phyloP scores from a whole-genome alignment of 2,329 filamentous ascomycete genomes.

The Nannizzia gypsea region DNA sequence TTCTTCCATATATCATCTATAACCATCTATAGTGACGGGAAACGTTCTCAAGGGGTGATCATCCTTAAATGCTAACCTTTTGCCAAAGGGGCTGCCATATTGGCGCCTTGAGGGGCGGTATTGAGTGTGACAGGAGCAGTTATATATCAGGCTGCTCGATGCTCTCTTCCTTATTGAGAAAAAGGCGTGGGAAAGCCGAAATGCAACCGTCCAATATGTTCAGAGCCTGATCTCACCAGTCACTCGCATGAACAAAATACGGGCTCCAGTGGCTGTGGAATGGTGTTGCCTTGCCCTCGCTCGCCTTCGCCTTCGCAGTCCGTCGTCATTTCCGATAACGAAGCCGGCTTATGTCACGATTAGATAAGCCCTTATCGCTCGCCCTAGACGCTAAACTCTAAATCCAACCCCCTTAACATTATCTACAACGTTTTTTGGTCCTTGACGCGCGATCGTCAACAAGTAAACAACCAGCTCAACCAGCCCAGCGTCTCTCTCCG shows the following conservation, averaged over 20 bases:
- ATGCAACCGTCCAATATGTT: neutral
- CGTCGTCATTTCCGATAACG: neutral
- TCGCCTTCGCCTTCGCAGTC: neutral
- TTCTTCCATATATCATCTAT: neutral
- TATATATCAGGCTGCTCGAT: neutral
- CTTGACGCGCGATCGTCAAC: neutral
- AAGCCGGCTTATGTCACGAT: neutral
- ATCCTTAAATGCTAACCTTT: slow-evolving; percentile 30
- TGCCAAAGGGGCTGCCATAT: slow-evolving; percentile 38
- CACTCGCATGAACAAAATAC: neutral
- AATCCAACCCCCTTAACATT: neutral
- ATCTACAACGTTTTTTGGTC: neutral
- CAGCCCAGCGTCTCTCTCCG: neutral
- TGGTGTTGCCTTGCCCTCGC: neutral
- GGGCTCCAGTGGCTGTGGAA: neutral
- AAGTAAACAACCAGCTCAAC: neutral
- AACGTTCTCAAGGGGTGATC: neutral
- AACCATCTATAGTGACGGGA: neutral
- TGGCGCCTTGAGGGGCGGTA: neutral
- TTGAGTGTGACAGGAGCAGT: neutral
- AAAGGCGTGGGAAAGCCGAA: too few species aligned
- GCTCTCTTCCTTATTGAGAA: neutral
- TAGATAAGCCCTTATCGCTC: neutral
- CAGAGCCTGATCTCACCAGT: neutral
- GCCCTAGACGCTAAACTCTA: neutral